A percentile compares a stretch with the other conserved stretches of the same genome.
Conservation (phyloP, 2,329 filamentous ascomycete species). For the Amesomyces nigricolor region DNA sequence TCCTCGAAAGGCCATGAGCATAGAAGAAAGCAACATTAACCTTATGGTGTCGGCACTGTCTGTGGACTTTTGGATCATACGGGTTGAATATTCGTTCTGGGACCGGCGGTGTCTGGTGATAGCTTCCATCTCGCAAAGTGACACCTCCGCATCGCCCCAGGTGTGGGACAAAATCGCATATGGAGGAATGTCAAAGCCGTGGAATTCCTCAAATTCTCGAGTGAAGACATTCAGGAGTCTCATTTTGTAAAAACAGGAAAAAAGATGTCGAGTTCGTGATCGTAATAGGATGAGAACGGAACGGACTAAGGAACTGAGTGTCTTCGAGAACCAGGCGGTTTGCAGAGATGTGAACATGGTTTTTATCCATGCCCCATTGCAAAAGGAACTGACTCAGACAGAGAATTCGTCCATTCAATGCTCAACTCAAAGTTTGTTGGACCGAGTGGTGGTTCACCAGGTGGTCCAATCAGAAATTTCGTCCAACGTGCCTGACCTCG, state of each 20-base stretch:
- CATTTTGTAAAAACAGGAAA: constrained; percentile 25
- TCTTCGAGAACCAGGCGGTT: too few species aligned
- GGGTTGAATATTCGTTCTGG: neutral
- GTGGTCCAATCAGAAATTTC: constrained; percentile 18
- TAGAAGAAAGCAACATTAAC: constrained; percentile 24
- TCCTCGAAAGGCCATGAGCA: constrained; percentile 24
- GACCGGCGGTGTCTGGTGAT: constrained; percentile 16
- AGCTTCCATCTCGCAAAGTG: constrained; percentile 18
- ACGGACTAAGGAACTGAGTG: too few species aligned
- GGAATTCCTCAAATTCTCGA: constrained; percentile 31
- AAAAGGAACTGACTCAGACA: too few species aligned
- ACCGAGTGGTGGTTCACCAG: constrained; percentile 17
- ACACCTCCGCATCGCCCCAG: constrained; percentile 28
- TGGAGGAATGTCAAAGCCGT: constrained; percentile 23
- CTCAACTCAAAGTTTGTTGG: constrained; percentile 4
- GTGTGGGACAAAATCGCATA: constrained; percentile 39
- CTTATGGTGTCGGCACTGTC: constrained; percentile 34
- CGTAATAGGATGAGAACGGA: too few species aligned
- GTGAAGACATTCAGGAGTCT: constrained; percentile 35
- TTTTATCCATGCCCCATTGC: too few species aligned
- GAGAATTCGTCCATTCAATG: neutral
- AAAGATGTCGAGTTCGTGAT: neutral
- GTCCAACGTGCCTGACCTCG: neutral
- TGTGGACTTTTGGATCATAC: neutral
- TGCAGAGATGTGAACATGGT: too few species aligned